phyloP scores from a whole-genome alignment of 2,329 filamentous ascomycete species.

The Hirsutella thompsonii region DNA sequence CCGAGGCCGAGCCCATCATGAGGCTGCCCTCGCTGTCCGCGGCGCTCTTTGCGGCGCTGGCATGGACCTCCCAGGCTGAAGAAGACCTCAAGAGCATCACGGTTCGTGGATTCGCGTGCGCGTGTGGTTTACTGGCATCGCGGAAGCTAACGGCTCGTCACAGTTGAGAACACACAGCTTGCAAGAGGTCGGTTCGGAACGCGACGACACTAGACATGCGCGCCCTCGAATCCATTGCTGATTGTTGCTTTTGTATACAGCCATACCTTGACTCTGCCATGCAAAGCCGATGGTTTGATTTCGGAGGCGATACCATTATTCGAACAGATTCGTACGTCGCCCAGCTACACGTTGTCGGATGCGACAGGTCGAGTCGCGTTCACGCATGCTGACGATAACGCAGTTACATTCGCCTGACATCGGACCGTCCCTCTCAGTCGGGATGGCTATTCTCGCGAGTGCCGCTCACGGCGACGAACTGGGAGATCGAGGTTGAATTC shows the following conservation, averaged over 20 bases:
- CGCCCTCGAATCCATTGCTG: constrained; percentile 2
- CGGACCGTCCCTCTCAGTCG: constrained; percentile 77
- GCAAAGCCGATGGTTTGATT: constrained; percentile 98
- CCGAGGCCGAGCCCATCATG: constrained; percentile 22
- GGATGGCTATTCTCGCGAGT: constrained; percentile 93
- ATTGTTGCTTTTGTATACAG: constrained; percentile 27
- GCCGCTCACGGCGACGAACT: constrained; percentile 93
- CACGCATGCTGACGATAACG: not conserved
- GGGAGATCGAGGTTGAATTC: constrained; percentile 96
- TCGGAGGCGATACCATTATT: constrained; percentile 88
- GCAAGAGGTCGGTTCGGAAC: constrained; percentile 48
- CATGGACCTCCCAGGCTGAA: constrained; percentile 35
- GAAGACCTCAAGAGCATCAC: constrained; percentile 41
- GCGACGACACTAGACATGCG: not conserved
- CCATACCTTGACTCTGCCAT: constrained; percentile 97
- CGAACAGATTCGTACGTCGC: constrained; percentile 50
- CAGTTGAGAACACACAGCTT: constrained; percentile 82
- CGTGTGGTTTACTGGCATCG: not conserved
- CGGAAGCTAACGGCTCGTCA: constrained; percentile 6
- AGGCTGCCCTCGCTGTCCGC: constrained; percentile 33
- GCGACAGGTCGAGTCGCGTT: not conserved
- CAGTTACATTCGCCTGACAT: constrained; percentile 85
- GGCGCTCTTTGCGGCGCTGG: constrained; percentile 34
- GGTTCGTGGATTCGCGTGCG: constrained; percentile 19
- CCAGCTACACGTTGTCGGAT: not conserved